Evolutionary conservation across 176 grass and related monocot genomes (phyloP).

Genomic region (Oryza coarctata): DNA sequence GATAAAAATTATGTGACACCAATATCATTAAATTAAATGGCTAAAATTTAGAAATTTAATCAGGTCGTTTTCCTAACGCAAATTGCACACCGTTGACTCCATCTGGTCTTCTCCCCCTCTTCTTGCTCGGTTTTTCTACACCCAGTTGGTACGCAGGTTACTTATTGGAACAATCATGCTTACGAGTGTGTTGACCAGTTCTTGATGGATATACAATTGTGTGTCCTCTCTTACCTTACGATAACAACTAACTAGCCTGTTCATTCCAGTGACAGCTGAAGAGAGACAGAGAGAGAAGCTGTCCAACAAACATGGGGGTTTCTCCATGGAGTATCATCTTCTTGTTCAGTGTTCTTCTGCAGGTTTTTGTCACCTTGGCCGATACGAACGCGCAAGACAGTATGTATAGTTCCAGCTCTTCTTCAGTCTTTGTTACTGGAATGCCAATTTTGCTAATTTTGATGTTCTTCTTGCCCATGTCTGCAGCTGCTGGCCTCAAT

Average conservation of each 20-base stretch:
- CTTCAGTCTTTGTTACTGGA: neutral
- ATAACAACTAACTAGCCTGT: constrained; percentile 3
- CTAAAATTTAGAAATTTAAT: neutral
- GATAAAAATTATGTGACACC: neutral
- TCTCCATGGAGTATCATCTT: constrained; percentile 30
- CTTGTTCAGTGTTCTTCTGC: constrained; percentile 26
- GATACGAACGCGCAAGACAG: constrained; percentile 32
- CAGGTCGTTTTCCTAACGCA: constrained; percentile 15
- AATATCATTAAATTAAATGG: neutral
- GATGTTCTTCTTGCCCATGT: neutral
- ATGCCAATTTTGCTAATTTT: neutral
- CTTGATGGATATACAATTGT: constrained; percentile 24
- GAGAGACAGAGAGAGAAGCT: neutral
- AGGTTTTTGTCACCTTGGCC: constrained; percentile 23
- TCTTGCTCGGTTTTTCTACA: neutral
- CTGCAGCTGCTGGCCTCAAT: constrained; percentile 49
- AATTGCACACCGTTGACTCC: constrained; percentile 38
- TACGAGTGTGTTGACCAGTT: constrained; percentile 38
- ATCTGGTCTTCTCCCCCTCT: neutral
- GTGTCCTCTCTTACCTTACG: constrained; percentile 5
- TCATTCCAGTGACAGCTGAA: constrained; percentile 21
- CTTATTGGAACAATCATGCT: constrained; percentile 19
- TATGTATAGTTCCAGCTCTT: constrained; percentile 9
- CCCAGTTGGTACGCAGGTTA: neutral
- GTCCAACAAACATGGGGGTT: constrained; percentile 31